phyloP scores from a whole-genome alignment of 2,329 filamentous ascomycete species.

The Xylariales sp. region DNA sequence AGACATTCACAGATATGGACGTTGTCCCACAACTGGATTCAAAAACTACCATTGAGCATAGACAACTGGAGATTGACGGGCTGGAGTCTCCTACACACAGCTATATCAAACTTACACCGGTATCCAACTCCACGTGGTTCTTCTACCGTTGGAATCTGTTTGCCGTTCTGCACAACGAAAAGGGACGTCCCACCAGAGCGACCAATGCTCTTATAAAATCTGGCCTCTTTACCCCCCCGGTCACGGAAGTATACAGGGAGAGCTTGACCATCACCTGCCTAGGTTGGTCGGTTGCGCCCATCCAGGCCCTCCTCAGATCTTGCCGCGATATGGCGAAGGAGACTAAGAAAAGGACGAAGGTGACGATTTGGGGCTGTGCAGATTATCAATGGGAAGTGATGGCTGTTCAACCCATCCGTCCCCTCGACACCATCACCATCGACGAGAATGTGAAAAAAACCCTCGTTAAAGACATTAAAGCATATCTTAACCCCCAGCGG shows the following conservation, averaged over 20 bases:
- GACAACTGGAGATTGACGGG: not conserved
- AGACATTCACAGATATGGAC: slow-evolving; percentile 13
- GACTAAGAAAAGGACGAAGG: slow-evolving; percentile 51
- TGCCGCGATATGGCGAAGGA: slow-evolving; percentile 50
- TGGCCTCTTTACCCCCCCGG: slow-evolving; percentile 5
- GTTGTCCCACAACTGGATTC: not conserved
- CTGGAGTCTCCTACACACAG: slow-evolving; percentile 46
- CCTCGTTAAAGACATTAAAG: slow-evolving; percentile 75
- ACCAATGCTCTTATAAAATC: not conserved
- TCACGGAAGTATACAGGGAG: slow-evolving; percentile 2
- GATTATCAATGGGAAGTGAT: slow-evolving; percentile 52
- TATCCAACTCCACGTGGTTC: slow-evolving; percentile 54
- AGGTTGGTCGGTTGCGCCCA: slow-evolving; percentile 50
- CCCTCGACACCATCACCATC: slow-evolving; percentile 53
- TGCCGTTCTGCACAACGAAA: slow-evolving; percentile 48
- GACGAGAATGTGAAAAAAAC: slow-evolving; percentile 63
- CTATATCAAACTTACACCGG: slow-evolving; percentile 52
- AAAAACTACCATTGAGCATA: not conserved
- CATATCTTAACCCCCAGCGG: slow-evolving; percentile 65
- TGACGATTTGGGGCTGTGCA: slow-evolving; percentile 53
- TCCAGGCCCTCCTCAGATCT: slow-evolving; percentile 48
- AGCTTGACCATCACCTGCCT: slow-evolving; percentile 51
- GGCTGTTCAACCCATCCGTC: slow-evolving; percentile 50
- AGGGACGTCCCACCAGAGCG: not conserved
- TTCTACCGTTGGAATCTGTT: slow-evolving; percentile 50